phyloP scores from a whole-genome alignment of 768 basidiomycete species.

The Pleurotus eryngii region DNA sequence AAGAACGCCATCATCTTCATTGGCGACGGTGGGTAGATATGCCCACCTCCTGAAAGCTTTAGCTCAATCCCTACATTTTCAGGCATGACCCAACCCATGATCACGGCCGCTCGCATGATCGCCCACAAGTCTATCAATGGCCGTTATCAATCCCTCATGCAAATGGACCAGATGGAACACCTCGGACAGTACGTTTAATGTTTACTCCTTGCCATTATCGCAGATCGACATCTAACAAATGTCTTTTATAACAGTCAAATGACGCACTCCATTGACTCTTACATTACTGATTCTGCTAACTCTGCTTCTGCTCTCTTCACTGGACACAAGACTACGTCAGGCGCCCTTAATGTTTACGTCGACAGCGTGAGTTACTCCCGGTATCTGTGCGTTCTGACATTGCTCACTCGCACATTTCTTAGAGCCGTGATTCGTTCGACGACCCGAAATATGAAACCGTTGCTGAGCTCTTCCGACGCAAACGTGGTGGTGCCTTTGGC shows the following conservation, averaged over 20 bases:
- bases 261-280: slow-evolving; percentile 45
- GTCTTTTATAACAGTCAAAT: slow-evolving; percentile 32
- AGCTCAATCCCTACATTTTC: neutral
- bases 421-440: slow-evolving; percentile 38
- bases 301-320: slow-evolving; percentile 43
- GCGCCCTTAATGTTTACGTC: slow-evolving; percentile 37
- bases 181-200: slow-evolving; percentile 34
- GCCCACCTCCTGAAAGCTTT: neutral
- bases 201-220: neutral
- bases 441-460: slow-evolving; percentile 44
- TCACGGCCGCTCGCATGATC: slow-evolving; percentile 42
- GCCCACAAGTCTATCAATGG: slow-evolving; percentile 45
- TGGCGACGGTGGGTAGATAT: slow-evolving; percentile 34
- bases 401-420: neutral
- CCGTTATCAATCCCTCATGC: slow-evolving; percentile 41
- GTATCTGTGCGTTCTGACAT: neutral
- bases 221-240: neutral
- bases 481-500: slow-evolving; percentile 36
- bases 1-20: slow-evolving; percentile 46
- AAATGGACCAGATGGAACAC: slow-evolving; percentile 45
- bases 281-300: slow-evolving; percentile 47
- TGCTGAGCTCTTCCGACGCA: slow-evolving; percentile 40
- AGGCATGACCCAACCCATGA: slow-evolving; percentile 49
- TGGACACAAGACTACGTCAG: slow-evolving; percentile 41
- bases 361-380: slow-evolving; percentile 32